Evolutionary conservation across 2,329 filamentous ascomycete species (phyloP), one percentile per base, ranked within the genome.

Genomic region (Pseudogymnoascus pannorum): DNA sequence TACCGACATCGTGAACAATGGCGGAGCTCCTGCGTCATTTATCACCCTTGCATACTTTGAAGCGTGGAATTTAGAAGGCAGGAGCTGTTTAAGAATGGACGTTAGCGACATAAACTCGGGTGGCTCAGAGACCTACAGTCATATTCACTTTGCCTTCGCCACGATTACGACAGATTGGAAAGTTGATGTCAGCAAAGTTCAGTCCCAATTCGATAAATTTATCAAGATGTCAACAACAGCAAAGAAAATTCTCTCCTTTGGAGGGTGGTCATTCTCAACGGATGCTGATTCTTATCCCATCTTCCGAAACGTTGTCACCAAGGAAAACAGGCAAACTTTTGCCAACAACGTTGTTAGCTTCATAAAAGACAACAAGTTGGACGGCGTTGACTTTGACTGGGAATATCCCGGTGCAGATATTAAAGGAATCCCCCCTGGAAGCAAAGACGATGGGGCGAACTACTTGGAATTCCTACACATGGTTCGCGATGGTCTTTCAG

Each of bases 211-310:
- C 61, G 60, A 66, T 7, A 58, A 69, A 5, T 77, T 78, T 61
- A 68, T 68, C 33, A 61, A 1, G 66, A 66, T 7, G 14, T 71
- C 42, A 76, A 78, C 63, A 67, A 65, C n/a, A 74, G 79, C 33
- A 22, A 76, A 78, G 63, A 67, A 65, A n/a, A 74, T 80, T 33
- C 22, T 79, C 8, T 74, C 75, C 0, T 74, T 80, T 64, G 77
- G 77, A 18, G 78, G 78, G 22, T 79, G 78, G 78, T 68, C 67
- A 16, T 75, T 76, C 61, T 76, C 72, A 0, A 78, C 77, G 0
- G 66, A 70, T 1, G 68, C 72, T 0, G 67, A 69, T 4, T 76
- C 74, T 0, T 77, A 72, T 61, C 33, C 60, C 16, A 74, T 78
- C 35, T 74, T 79, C 60, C 69, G 76, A 1, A 61, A 74, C 5